Percentiles rank a stretch among this genome's conserved stretches.
Evolutionary conservation across 805 yeast genomes (phyloP).

Genomic region (Wickerhamiella occidentalis): DNA sequence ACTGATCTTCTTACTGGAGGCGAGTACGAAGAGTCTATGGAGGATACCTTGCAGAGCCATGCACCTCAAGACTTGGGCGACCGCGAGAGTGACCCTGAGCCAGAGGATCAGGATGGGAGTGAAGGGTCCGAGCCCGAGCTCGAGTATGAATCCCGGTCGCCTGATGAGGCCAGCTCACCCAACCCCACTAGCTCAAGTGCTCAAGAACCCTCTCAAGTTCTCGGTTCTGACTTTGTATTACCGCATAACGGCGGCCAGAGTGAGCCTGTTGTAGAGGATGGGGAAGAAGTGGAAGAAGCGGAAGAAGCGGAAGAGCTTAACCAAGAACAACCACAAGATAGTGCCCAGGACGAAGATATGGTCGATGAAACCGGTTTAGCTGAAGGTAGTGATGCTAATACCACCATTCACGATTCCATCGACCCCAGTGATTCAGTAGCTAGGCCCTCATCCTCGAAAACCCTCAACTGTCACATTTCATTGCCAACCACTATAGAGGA

Average conservation of each 20-base stretch:
- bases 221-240: background rate
- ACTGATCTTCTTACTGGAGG: background rate
- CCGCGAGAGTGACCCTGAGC: background rate
- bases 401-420: background rate
- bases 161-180: no score
- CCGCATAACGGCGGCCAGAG: background rate
- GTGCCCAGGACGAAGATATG: background rate
- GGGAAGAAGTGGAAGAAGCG: no score
- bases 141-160: background rate
- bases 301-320: no score
- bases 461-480: conserved; percentile 16
- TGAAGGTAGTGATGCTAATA: background rate
- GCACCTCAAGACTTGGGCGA: background rate
- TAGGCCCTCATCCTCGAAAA: conserved; percentile 1
- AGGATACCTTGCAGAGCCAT: background rate
- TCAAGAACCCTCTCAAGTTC: background rate
- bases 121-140: background rate
- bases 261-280: no score
- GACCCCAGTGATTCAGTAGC: background rate
- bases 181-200: background rate
- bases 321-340: background rate
- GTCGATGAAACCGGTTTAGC: background rate
- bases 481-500: conserved; percentile 16
- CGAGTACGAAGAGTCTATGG: background rate
- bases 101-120: background rate